Evolutionary conservation across 169 alveolate species (phyloP).

Genomic region (Plasmodium fragile): DNA sequence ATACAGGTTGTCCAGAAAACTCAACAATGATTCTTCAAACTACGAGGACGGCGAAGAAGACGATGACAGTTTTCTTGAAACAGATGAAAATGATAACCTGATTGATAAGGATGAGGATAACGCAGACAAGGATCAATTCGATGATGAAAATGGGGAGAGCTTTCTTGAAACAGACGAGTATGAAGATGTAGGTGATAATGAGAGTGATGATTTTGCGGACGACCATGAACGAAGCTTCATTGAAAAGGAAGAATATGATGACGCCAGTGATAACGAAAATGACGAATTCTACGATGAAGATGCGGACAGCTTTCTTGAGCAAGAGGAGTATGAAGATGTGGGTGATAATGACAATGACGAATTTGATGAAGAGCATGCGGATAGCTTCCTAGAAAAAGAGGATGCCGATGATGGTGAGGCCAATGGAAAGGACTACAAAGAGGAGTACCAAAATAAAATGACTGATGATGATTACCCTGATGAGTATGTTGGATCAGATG

Average conservation of each 20-base stretch:
- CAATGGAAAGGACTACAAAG: conserved; percentile 16
- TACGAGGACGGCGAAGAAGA: background rate
- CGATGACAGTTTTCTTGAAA: conserved; percentile 44
- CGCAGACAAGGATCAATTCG: conserved; percentile 2
- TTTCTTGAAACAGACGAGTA: background rate
- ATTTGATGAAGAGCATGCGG: background rate
- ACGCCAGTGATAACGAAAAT: background rate
- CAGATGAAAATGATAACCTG: background rate
- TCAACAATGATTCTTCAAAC: background rate
- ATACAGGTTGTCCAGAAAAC: conserved; percentile 17
- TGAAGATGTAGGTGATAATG: background rate
- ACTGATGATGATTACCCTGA: background rate
- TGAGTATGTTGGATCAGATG: background rate
- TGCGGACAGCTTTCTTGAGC: conserved; percentile 37
- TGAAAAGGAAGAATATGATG: conserved; percentile 51
- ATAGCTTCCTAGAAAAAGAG: background rate
- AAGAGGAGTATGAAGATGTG: background rate
- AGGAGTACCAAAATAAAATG: conserved; percentile 1
- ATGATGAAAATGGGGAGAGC: background rate
- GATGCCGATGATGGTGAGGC: conserved; percentile 6
- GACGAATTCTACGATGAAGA: conserved; percentile 14
- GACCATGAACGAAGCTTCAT: conserved; percentile 12
- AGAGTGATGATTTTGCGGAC: background rate
- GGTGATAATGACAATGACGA: background rate
- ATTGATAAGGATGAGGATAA: background rate